Conservation (phyloP, 1,284 basidiomycete species). For the Ceratobasidium papillatum region DNA sequence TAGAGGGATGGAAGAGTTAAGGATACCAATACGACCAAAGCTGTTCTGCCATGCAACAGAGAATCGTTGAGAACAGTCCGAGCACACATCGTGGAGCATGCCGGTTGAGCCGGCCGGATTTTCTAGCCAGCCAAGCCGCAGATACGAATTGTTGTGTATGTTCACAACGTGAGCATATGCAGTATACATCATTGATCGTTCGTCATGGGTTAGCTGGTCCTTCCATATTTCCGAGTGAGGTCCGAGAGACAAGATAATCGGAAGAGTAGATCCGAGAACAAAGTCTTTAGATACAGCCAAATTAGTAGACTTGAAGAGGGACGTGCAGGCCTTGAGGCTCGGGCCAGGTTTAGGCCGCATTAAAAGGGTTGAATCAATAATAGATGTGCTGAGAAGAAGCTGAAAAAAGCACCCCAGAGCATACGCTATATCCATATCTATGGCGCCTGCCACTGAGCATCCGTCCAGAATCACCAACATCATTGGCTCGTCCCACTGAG, state of each 20-base stretch:
- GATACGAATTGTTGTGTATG: background rate
- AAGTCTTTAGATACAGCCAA: constrained; percentile 25
- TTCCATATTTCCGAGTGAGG: constrained; percentile 4
- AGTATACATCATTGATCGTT: constrained; percentile 2
- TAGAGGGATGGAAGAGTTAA: constrained; percentile 5
- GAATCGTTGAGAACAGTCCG: background rate
- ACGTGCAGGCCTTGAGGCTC: background rate
- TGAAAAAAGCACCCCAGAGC: background rate
- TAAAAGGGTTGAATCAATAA: background rate
- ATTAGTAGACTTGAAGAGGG: constrained; percentile 12
- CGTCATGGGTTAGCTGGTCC: constrained; percentile 12
- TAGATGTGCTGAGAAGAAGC: background rate
- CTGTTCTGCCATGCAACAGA: background rate
- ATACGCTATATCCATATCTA: background rate
- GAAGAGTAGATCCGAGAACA: too few relatives aligned
- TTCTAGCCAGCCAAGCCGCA: background rate
- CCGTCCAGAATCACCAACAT: too few relatives aligned
- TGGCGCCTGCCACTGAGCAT: background rate
- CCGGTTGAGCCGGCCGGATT: background rate
- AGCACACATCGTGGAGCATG: too few relatives aligned
- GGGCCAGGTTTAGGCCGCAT: background rate
- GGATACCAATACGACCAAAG: background rate
- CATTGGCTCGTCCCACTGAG: too few relatives aligned
- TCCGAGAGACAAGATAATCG: constrained; percentile 18
- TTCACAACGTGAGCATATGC: background rate